Base-by-base conservation (phyloP, 352 stramenopile genomes). In the Phytopythium chamaehyphon region DNA sequence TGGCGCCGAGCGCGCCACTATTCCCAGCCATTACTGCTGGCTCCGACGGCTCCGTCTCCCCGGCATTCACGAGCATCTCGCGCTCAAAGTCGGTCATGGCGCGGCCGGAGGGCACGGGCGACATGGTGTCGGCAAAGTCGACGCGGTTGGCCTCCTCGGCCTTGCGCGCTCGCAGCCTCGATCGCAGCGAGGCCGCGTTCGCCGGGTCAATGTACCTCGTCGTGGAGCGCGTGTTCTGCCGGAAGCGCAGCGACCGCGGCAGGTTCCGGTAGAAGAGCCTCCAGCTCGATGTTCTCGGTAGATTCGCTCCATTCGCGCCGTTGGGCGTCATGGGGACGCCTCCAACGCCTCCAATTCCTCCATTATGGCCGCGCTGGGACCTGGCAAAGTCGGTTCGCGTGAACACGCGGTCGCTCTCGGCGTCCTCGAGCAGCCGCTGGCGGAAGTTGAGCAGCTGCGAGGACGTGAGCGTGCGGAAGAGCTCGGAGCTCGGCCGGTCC, bases 391-490 rank as follows among this genome's bases (percentile, higher is more conserved):
- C 47, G 18, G 35, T 7, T 52, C 59, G 19, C 44, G 57, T 22
- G 62, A 59, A 33, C 42, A 54, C 46, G 53, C 51, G 33, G 33
- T 71, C 64, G 15, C 45, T 54, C 15, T 58, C 70, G 26, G 66
- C 65, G 47, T 86, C 75, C 38, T 88, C 69, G 1, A 88, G 63
- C 24, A 88, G 57, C 0, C 69, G 59, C 58, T 84, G 76, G 3
- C 77, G 71, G 40, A 60, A 68, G 47, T 73, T 86, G n/a, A 88
- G 60, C 55, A 77, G 66, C 21, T 83, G 71, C 6, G 61, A 73
- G n/a, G 71, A 83, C 31, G 80, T 90, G 54, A 86, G 74, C 21
- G 80, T 88, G 23, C 80, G 76, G 51, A 86, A 88, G 7, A 90
- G 71, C 47, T 88, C 77, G 9, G 71, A 78, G 49, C 84, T 73